Conservation (phyloP, 1,284 basidiomycete genomes). For the Exobasidium cylindrosporum region DNA sequence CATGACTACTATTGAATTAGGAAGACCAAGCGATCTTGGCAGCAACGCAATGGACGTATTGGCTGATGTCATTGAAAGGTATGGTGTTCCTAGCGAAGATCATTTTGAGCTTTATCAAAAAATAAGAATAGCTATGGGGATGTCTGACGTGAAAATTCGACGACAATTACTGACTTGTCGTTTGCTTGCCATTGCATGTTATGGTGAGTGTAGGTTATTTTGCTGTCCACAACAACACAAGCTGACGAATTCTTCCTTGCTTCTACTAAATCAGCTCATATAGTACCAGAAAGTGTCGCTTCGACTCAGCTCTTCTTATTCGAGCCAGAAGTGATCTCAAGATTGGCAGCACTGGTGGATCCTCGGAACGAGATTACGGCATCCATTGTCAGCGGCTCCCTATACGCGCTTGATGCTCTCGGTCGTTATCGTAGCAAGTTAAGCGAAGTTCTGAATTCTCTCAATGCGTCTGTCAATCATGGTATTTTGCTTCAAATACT, state of each 20-base stretch:
- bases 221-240: too few relatives aligned
- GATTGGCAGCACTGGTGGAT: slow-evolving; percentile 39
- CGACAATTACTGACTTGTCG: slow-evolving; percentile 78
- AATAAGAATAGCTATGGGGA: slow-evolving; percentile 72
- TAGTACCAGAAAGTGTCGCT: slow-evolving; percentile 66
- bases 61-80: slow-evolving; percentile 69
- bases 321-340: slow-evolving; percentile 75
- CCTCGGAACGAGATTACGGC: slow-evolving; percentile 28
- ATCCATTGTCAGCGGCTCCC: slow-evolving; percentile 68
- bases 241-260: not conserved
- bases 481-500: slow-evolving; percentile 63
- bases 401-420: slow-evolving; percentile 84
- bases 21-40: slow-evolving; percentile 18
- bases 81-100: slow-evolving; percentile 75
- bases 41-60: slow-evolving; percentile 60
- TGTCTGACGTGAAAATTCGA: slow-evolving; percentile 66
- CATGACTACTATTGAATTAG: slow-evolving; percentile 35
- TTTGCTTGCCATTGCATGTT: slow-evolving; percentile 83
- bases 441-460: slow-evolving; percentile 80
- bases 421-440: slow-evolving; percentile 78
- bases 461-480: slow-evolving; percentile 94
- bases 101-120: slow-evolving; percentile 86
- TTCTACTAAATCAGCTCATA: slow-evolving; percentile 23
- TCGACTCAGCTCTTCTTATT: slow-evolving; percentile 83
- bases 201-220: slow-evolving; percentile 56